Base-by-base conservation (phyloP, 2,329 filamentous ascomycete genomes). In the Monosporascus cannonballus region DNA sequence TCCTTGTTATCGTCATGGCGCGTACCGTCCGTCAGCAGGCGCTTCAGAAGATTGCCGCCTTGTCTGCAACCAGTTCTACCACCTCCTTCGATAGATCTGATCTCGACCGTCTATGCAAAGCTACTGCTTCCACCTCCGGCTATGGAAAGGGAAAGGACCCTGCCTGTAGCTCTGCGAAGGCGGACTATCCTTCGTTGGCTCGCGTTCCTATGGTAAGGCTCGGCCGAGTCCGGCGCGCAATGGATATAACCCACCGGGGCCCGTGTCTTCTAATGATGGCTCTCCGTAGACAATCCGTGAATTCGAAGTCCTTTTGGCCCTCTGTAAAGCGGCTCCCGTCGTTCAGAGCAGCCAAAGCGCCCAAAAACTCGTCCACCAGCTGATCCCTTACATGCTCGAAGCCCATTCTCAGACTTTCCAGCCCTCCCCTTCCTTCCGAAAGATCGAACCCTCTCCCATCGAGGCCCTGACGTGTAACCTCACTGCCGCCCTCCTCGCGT, bases 251-350 rank as follows among this genome's bases (percentile, higher is more conserved):
- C 15, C 30, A n/a, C 20, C 15, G 7, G 22, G 14, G 14, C 24
- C 18, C 53, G 25, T 45, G 48, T 52, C 41, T 50, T 41, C 36
- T 36, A 37, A 27, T 34, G 15, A 62, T 65, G 52, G 64, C 57
- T 51, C 5, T 51, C 47, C 47, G 22, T 67, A 95, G 90, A 89
- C 86, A 50, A 84, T 92, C 51, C 86, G 89, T 64, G 95, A 99
- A 76, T 86, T 96, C 61, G 93, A 99, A 69, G 89, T 96, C 50
- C 79, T 99, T 25, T 74, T 97, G 25, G 90, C 94, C 44, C 78
- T 99, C 25, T 97, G 93, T 76, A 93, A 92, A 72, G 90, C 93
- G 50, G 90, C 92, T 3, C 87, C 90, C 4, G 80, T 84, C 24
- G 78, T 97, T 25, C 79, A 85, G 50, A 85, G 83, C 46, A 70